A percentile compares a stretch with the other conserved stretches of the same genome.
Evolutionary conservation across 106 monocot genomes (phyloP).

Genomic region (Narthecium ossifragum): DNA sequence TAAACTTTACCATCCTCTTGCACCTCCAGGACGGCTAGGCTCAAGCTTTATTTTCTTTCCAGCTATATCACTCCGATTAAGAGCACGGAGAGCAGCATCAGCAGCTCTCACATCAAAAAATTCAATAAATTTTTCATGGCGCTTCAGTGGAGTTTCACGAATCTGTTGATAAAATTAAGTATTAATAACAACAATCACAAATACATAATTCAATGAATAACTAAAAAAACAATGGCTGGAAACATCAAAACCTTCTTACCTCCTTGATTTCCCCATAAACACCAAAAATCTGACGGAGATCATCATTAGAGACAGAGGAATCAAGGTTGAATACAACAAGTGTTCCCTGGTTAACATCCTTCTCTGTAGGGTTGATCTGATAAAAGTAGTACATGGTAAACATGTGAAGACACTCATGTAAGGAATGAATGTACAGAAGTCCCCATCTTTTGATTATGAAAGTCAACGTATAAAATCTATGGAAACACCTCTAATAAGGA

Average conservation of each 20-base stretch:
- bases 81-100: slow-evolving; percentile 18
- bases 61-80: slow-evolving; percentile 14
- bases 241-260: neutral
- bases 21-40: slow-evolving; percentile 15
- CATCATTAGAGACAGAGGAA: slow-evolving; percentile 49
- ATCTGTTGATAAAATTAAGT: slow-evolving; percentile 13
- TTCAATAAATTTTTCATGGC: slow-evolving; percentile 14
- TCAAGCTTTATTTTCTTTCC: slow-evolving; percentile 21
- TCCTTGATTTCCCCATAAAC: slow-evolving; percentile 19
- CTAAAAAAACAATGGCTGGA: neutral
- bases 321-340: slow-evolving; percentile 19
- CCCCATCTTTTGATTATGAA: too few relatives aligned
- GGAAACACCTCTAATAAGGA: too few relatives aligned
- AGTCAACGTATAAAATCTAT: too few relatives aligned
- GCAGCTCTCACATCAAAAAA: slow-evolving; percentile 16
- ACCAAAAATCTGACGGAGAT: slow-evolving; percentile 49
- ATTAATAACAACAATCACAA: neutral
- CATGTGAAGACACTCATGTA: too few relatives aligned
- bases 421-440: too few relatives aligned
- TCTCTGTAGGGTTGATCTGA: slow-evolving; percentile 10
- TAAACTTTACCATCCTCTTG: slow-evolving; percentile 9
- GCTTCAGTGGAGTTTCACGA: slow-evolving; percentile 9
- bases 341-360: slow-evolving; percentile 12
- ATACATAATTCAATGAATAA: neutral
- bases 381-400: too few relatives aligned